Evolutionary conservation across 2,329 filamentous ascomycete genomes (phyloP).

Genomic region (Beauveria sp.): DNA sequence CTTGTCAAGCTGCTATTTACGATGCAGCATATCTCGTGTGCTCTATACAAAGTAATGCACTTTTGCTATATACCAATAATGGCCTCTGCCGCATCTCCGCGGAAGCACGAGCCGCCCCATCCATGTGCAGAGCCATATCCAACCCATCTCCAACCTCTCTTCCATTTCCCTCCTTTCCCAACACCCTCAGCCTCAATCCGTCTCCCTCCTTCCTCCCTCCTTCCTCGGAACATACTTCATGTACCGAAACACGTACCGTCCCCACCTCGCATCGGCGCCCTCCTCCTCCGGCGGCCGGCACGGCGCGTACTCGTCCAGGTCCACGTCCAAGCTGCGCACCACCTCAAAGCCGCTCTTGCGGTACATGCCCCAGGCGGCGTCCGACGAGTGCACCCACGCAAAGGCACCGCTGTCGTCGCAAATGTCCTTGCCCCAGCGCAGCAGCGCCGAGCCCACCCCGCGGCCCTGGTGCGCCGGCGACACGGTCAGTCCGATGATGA

Average conservation of each 20-base stretch:
- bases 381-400: slow-evolving; percentile 29
- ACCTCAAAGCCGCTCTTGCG: slow-evolving; percentile 23
- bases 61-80: not conserved
- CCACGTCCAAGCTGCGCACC: slow-evolving; percentile 21
- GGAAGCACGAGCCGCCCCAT: not conserved
- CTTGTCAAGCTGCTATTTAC: too few species aligned
- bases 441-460: slow-evolving; percentile 25
- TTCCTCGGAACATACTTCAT: slow-evolving; percentile 20
- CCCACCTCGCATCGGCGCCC: slow-evolving; percentile 22
- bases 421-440: slow-evolving; percentile 24
- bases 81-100: not conserved
- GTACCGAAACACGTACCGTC: slow-evolving; percentile 26
- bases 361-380: slow-evolving; percentile 23
- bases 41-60: not conserved
- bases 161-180: not conserved
- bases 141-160: not conserved
- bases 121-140: not conserved
- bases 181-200: not conserved
- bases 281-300: slow-evolving; percentile 20
- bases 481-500: slow-evolving; percentile 24
- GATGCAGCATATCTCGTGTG: not conserved
- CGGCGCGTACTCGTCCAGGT: slow-evolving; percentile 25
- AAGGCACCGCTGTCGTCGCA: slow-evolving; percentile 23
- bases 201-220: not conserved
- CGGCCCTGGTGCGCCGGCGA: slow-evolving; percentile 23